These are phyloP conservation scores for Cerioporus squamosus DNA, from an alignment of 1,284 basidiomycete genomes.

Conservation along the genomic window DNA sequence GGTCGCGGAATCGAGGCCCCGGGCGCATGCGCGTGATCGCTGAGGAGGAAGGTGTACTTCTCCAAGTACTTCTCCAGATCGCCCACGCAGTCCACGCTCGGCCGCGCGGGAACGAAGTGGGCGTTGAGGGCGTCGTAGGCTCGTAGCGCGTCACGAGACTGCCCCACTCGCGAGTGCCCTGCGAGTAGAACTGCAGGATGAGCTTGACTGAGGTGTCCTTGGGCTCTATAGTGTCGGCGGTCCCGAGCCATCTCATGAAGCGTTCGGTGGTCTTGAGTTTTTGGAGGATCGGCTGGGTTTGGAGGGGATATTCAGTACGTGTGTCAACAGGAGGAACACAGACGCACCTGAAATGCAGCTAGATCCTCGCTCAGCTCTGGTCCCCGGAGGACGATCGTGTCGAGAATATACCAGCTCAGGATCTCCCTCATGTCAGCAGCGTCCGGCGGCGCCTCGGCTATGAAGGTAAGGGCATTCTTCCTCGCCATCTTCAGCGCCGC, in stretches of 20 bases:
- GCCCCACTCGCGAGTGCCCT: too few relatives aligned
- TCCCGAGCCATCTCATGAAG: background rate
- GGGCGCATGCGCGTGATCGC: conserved; percentile 8
- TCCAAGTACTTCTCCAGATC: background rate
- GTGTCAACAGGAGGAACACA: too few relatives aligned
- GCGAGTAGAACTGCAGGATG: too few relatives aligned
- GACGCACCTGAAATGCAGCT: background rate
- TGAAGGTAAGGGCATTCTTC: background rate
- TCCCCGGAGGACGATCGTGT: background rate
- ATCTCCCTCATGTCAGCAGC: background rate
- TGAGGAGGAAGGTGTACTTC: background rate
- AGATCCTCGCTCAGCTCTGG: background rate
- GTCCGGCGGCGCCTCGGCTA: background rate
- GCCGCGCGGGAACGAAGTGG: too few relatives aligned
- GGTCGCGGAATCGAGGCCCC: too few relatives aligned
- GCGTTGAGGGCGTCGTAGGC: too few relatives aligned
- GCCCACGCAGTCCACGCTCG: background rate
- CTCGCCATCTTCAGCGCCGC: too few relatives aligned
- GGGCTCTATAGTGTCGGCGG: too few relatives aligned
- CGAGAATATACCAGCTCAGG: background rate
- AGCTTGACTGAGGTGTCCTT: too few relatives aligned
- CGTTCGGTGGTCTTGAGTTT: background rate
- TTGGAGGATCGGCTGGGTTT: background rate
- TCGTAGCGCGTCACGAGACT: too few relatives aligned
- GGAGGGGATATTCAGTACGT: too few relatives aligned